phyloP scores from a whole-genome alignment of 139 green algal genomes.

The Chlorella sp. region DNA sequence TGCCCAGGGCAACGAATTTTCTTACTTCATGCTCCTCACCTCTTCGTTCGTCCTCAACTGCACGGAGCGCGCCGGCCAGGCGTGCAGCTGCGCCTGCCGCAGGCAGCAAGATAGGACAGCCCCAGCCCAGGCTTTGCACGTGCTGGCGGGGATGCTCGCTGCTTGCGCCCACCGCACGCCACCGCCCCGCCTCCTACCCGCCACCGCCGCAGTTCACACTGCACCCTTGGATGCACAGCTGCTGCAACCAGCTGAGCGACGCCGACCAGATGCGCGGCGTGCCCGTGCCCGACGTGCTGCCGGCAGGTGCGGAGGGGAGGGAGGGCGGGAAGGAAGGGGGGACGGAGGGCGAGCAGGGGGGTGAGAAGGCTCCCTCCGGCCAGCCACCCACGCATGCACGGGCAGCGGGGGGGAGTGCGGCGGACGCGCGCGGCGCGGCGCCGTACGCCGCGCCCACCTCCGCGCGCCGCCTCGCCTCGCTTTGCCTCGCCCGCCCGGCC shows the following conservation, averaged over 20 bases:
- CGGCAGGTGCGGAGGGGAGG: conserved; percentile 54
- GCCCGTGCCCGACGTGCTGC: conserved; percentile 70
- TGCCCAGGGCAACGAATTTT: conserved; percentile 94
- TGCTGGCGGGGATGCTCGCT: no score
- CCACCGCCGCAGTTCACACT: conserved; percentile 55
- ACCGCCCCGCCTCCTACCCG: no score
- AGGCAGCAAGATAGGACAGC: neutral
- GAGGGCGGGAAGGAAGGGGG: no score
- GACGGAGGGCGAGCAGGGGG: no score
- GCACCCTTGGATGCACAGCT: conserved; percentile 76
- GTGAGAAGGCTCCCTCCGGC: no score
- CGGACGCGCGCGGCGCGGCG: no score
- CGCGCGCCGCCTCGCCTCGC: no score
- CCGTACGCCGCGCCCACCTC: no score
- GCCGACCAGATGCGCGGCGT: conserved; percentile 79
- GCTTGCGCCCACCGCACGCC: no score
- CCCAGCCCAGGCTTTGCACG: neutral
- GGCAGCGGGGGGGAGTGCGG: neutral
- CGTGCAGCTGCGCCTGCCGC: neutral
- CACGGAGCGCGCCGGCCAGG: conserved; percentile 35
- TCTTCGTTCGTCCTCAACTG: conserved; percentile 92
- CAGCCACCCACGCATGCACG: no score
- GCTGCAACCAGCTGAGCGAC: conserved; percentile 74
- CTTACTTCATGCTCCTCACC: conserved; percentile 96
- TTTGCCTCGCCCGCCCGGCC: no score